A percentile compares a stretch with the other conserved stretches of the same genome.
Evolutionary conservation across 2,329 filamentous ascomycete genomes (phyloP).

Genomic region (Pseudopithomyces chartarum): DNA sequence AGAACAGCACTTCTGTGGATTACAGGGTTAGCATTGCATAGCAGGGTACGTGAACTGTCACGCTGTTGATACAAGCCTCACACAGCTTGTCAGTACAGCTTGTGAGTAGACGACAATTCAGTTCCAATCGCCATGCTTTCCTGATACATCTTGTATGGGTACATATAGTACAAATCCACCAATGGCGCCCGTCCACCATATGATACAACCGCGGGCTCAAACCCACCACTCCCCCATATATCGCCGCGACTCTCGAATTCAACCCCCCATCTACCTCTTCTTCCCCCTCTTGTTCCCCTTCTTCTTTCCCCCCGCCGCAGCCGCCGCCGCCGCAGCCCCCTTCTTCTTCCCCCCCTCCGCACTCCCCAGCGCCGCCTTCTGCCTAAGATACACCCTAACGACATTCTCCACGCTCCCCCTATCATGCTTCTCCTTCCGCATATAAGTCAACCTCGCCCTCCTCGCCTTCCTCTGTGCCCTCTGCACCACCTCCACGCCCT

Average conservation of each 20-base stretch:
- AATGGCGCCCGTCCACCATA: background rate
- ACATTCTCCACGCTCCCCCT: constrained; percentile 46
- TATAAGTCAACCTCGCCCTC: constrained; percentile 85
- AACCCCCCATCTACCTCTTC: constrained; percentile 26
- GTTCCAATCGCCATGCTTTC: background rate
- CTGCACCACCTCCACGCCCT: constrained; percentile 93
- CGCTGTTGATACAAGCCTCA: background rate
- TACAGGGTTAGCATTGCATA: too few species aligned
- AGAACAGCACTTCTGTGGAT: too few species aligned
- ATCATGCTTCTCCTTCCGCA: constrained; percentile 62
- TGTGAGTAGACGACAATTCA: background rate
- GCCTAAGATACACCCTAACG: constrained; percentile 42
- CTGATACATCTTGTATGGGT: constrained; percentile 9
- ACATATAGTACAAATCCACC: constrained; percentile 11
- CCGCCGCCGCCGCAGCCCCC: constrained; percentile 17
- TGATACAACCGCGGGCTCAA: background rate
- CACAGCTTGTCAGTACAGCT: background rate
- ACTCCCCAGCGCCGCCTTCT: constrained; percentile 43
- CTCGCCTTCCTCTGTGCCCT: constrained; percentile 81
- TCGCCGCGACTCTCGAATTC: background rate
- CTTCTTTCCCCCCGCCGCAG: constrained; percentile 25
- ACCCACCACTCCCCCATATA: background rate
- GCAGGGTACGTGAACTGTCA: background rate
- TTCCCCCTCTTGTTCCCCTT: constrained; percentile 30
- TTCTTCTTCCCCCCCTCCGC: constrained; percentile 38